Base-by-base conservation (phyloP, 2,329 filamentous ascomycete species). In the Amesomyces nigricolor region DNA sequence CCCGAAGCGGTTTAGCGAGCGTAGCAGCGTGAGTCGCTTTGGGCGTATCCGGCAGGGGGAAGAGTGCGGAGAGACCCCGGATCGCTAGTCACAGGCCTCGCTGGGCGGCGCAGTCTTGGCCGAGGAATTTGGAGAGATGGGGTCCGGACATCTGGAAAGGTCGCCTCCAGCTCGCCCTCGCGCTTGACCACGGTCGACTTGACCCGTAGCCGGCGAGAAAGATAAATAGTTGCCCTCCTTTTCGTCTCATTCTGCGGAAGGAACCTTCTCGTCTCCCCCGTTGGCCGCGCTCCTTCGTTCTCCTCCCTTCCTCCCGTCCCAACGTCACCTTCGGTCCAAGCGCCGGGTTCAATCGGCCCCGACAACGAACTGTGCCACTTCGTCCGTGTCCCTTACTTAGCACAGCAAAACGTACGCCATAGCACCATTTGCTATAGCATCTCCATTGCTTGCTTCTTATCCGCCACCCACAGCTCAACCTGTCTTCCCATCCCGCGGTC, bases 101-200 rank as follows among this genome's bases (percentile, higher is more conserved):
- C 22, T 26, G 22, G 17, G 4, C 32, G 26, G 22, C 29, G 45
- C 45, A 22, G 38, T 17, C 37, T 48, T 42, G 48, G 10, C 57
- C 57, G 57, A 59, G 57, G 58, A 45, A 55, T 39, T 51, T 47
- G 45, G 46, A 53, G 46, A 53, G 54, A 58, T 61, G 56, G 54
- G 40, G 51, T 53, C 43, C 58, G 58, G 58, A 60, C 56, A 51
- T n/a, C 56, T 54, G 56, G 58, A 57, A 51, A 30, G 13, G 17
- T 40, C 19, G 45, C 29, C 43, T 32, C 32, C 10, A 39, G 16
- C 47, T 50, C 47, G 32, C 29, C 38, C 10, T 45, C 30, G 40
- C 39, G 40, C 39, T 50, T 39, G 11, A 30, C 39, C 16, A 19
- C 22, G 32, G 42, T n/a, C 19, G 44, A 35, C 26, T 37, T 19